Percentiles rank a stretch among this genome's conserved stretches.
Conservation (phyloP, 495 filamentous ascomycete species). For the Tuber magnatum region DNA sequence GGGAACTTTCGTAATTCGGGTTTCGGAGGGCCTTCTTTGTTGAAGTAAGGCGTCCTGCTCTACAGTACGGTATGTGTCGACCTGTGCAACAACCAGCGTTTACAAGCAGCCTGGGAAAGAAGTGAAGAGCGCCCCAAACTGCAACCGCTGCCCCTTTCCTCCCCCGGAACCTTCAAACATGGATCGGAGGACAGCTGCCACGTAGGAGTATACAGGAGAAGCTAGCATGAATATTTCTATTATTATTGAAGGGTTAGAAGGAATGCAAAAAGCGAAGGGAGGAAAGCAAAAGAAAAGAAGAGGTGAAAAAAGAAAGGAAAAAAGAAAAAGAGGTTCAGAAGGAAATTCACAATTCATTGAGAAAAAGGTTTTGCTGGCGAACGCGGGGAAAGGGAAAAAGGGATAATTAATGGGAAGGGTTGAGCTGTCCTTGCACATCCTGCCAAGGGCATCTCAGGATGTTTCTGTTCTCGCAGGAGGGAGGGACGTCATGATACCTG, state of each 20-base stretch:
- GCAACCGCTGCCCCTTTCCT: slow-evolving; percentile 24
- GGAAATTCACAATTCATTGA: neutral
- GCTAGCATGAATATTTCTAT: slow-evolving; percentile 14
- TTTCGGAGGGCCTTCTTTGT: slow-evolving; percentile 36
- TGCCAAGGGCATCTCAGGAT: slow-evolving; percentile 37
- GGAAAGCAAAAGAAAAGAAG: slow-evolving; percentile 20
- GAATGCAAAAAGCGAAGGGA: neutral
- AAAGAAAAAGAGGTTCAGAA: slow-evolving; percentile 23
- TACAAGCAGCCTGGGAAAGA: slow-evolving; percentile 22
- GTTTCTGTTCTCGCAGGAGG: slow-evolving; percentile 20
- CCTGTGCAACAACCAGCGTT: slow-evolving; percentile 26
- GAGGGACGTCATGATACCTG: slow-evolving; percentile 31
- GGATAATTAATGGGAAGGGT: slow-evolving; percentile 23
- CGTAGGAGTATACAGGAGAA: slow-evolving; percentile 27
- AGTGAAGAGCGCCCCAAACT: slow-evolving; percentile 21
- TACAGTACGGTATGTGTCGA: slow-evolving; percentile 15
- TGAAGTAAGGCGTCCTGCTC: slow-evolving; percentile 20
- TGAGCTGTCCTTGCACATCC: slow-evolving; percentile 37
- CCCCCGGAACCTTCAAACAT: slow-evolving; percentile 11
- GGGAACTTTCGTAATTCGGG: slow-evolving; percentile 17
- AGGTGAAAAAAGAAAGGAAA: neutral
- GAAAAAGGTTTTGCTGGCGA: slow-evolving; percentile 35
- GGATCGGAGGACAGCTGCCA: slow-evolving; percentile 32
- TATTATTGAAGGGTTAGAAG: neutral
- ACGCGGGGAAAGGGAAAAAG: slow-evolving; percentile 31